phyloP scores from a whole-genome alignment of 495 filamentous ascomycete species.

The Penicillium steckii region DNA sequence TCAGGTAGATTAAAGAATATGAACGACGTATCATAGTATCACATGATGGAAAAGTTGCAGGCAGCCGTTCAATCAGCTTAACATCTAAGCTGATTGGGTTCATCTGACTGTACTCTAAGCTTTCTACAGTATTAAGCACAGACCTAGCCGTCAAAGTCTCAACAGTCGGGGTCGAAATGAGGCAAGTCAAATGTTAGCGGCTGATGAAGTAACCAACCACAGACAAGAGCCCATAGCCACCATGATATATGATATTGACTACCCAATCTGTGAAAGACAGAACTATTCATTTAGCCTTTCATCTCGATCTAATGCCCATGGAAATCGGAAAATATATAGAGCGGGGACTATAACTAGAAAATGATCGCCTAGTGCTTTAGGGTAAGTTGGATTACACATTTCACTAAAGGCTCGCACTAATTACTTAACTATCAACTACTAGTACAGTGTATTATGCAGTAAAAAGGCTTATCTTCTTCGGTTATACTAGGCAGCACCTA shows the following conservation, averaged over 20 bases:
- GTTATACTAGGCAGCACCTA: not conserved
- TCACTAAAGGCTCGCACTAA: not conserved
- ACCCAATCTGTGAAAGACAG: not conserved
- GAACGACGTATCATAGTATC: no score
- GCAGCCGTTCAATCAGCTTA: no score
- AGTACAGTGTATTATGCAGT: no score
- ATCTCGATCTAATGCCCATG: no score
- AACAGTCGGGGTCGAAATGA: not conserved
- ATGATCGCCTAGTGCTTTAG: not conserved
- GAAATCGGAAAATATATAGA: no score
- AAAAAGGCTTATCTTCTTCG: not conserved
- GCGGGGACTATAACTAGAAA: not conserved
- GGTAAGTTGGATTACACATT: not conserved
- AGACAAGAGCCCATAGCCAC: not conserved
- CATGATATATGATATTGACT: not conserved
- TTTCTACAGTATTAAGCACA: no score
- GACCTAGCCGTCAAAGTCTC: not conserved
- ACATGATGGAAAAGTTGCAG: no score
- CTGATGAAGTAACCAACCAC: not conserved
- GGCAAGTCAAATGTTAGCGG: not conserved
- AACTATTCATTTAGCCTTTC: no score
- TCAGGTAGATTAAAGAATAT: no score
- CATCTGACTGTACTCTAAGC: no score
- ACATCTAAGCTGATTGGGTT: no score
- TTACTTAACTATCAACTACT: no score